Conservation (phyloP, 2,329 filamentous ascomycete genomes). For the Pseudocercospora vitis region DNA sequence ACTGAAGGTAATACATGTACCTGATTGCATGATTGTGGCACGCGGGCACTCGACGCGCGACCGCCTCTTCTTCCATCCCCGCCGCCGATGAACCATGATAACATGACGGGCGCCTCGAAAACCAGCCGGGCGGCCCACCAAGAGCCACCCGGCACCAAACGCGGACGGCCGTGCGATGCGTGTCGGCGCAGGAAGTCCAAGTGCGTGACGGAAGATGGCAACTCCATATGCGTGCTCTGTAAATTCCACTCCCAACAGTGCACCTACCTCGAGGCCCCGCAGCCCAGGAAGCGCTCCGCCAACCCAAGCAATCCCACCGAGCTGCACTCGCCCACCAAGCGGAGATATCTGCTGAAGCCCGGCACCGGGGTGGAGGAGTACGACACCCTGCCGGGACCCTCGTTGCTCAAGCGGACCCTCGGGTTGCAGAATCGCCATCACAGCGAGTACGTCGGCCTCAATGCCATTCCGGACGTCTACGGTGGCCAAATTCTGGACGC, state of each 20-base stretch:
- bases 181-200: constrained; percentile 30
- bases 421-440: constrained; percentile 36
- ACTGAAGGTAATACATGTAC: too few relatives aligned
- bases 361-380: constrained; percentile 61
- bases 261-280: constrained; percentile 61
- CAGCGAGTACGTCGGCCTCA: constrained; percentile 32
- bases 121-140: constrained; percentile 11
- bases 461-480: constrained; percentile 28
- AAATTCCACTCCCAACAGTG: constrained; percentile 67
- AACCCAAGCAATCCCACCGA: constrained; percentile 8
- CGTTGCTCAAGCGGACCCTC: constrained; percentile 64
- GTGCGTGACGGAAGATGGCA: constrained; percentile 31
- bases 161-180: constrained; percentile 25
- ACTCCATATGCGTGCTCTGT: constrained; percentile 29
- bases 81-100: not conserved
- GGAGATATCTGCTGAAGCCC: constrained; percentile 20
- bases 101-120: constrained; percentile 11
- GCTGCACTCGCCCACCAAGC: constrained; percentile 17
- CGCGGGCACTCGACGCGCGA: not conserved
- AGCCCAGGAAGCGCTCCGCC: constrained; percentile 24
- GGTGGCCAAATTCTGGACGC: constrained; percentile 12
- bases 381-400: constrained; percentile 67
- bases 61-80: not conserved
- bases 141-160: constrained; percentile 13
- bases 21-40: too few relatives aligned